Percentiles rank a stretch among this genome's conserved stretches.
These are phyloP conservation scores for Botryotinia convoluta DNA, from an alignment of 2,329 filamentous ascomycete species.

Conservation along the genomic window DNA sequence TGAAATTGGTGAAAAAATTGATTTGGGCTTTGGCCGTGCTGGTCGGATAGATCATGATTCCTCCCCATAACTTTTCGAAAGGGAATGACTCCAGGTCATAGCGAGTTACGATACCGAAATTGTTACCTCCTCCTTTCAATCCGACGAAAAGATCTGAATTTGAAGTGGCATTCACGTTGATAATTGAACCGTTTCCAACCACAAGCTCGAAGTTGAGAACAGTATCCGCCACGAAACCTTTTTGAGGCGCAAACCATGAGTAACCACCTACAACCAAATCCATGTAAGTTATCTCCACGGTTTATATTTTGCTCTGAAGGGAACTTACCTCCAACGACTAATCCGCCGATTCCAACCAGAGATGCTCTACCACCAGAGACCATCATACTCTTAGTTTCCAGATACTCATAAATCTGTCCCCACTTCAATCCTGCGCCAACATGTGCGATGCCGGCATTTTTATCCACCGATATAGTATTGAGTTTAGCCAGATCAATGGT, in stretches of 20 bases:
- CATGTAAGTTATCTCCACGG: background rate
- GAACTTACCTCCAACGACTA: background rate
- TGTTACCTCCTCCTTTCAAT: conserved; percentile 21
- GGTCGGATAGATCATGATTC: background rate
- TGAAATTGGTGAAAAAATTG: background rate
- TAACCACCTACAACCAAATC: background rate
- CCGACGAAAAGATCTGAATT: conserved; percentile 20
- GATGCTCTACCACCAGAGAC: background rate
- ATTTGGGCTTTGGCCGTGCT: background rate
- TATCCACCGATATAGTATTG: background rate
- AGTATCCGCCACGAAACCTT: background rate
- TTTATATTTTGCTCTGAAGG: background rate
- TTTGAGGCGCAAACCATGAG: conserved; percentile 2
- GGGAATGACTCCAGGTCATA: background rate
- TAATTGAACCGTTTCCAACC: background rate
- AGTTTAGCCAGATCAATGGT: background rate
- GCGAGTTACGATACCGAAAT: conserved; percentile 16
- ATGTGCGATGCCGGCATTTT: background rate
- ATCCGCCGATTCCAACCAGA: background rate
- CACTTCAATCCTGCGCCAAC: background rate
- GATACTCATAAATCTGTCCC: background rate
- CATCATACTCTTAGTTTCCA: background rate
- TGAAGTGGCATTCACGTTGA: conserved; percentile 20
- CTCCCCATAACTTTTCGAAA: conserved; percentile 1
- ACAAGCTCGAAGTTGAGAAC: background rate